Conservation (phyloP, 2,329 filamentous ascomycete genomes). For the Ramularia collo-cygni region DNA sequence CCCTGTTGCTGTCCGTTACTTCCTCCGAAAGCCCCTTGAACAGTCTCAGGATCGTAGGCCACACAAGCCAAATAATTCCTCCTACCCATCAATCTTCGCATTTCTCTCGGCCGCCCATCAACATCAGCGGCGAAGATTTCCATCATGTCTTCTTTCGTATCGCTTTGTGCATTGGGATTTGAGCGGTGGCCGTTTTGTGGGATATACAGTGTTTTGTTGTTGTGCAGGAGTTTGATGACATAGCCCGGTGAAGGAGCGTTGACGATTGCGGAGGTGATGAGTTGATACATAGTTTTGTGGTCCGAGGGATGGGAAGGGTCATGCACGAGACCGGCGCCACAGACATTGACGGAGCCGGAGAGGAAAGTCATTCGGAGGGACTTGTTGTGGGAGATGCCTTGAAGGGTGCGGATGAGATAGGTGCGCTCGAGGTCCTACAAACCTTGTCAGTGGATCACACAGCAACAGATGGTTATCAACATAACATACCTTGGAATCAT, state of each 20-base stretch:
- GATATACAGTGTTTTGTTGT: conserved; percentile 85
- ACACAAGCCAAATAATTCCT: conserved; percentile 90
- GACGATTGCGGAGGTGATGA: conserved; percentile 88
- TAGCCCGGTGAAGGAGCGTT: conserved; percentile 80
- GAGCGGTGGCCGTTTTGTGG: conserved; percentile 75
- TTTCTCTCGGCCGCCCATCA: conserved; percentile 70
- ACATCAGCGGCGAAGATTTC: conserved; percentile 97
- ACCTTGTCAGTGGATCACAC: conserved; percentile 2
- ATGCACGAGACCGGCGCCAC: conserved; percentile 87
- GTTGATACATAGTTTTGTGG: conserved; percentile 99
- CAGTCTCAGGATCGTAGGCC: conserved; percentile 83
- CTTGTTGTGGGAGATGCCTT: conserved; percentile 92
- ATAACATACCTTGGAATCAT: conserved; percentile 70
- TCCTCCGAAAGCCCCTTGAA: conserved; percentile 37
- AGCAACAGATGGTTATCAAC: conserved; percentile 2
- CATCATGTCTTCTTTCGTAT: conserved; percentile 99
- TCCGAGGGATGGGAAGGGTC: conserved; percentile 85
- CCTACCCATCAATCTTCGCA: conserved; percentile 87
- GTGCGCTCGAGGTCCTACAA: conserved; percentile 80
- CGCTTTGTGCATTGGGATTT: conserved; percentile 54
- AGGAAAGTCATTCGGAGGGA: conserved; percentile 95
- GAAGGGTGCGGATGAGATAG: conserved; percentile 90
- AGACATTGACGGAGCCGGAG: conserved; percentile 83
- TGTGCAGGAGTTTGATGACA: conserved; percentile 90
- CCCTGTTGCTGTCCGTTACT: conserved; percentile 24